Percentiles rank a stretch among this genome's conserved stretches.
phyloP scores from a whole-genome alignment of 2,329 filamentous ascomycete species.

The Calonectria pseudoturangicola region DNA sequence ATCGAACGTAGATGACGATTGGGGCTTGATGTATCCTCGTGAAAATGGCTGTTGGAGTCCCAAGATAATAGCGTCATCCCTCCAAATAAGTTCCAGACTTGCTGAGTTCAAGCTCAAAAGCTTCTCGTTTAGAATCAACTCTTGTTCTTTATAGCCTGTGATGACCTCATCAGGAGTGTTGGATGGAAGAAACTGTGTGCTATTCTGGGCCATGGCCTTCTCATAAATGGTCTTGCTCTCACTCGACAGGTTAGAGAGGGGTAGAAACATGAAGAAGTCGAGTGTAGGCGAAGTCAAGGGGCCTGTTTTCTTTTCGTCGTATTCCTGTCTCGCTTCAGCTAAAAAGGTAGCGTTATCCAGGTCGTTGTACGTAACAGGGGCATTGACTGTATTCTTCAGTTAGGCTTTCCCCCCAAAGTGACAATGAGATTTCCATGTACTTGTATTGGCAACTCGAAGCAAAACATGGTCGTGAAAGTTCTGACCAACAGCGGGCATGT shows the following conservation, averaged over 20 bases:
- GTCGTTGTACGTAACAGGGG: neutral
- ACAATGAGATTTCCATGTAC: neutral
- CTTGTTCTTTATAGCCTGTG: neutral
- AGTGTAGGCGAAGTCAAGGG: constrained; percentile 4
- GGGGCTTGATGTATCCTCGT: constrained; percentile 1
- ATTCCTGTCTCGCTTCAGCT: neutral
- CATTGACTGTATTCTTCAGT: neutral
- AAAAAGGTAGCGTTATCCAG: neutral
- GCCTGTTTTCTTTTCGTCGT: neutral
- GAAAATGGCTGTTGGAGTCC: constrained; percentile 12
- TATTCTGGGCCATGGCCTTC: neutral
- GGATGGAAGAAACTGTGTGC: neutral
- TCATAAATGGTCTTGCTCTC: neutral
- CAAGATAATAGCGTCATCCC: neutral
- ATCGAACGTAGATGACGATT: neutral
- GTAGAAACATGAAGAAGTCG: constrained; percentile 7
- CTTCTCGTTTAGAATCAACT: neutral
- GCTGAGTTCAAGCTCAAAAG: neutral
- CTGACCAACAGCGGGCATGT: constrained; percentile 3
- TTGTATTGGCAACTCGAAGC: neutral
- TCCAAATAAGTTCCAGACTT: constrained; percentile 2
- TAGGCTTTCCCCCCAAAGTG: no score
- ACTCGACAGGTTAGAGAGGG: neutral
- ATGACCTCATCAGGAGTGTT: neutral
- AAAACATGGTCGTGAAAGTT: constrained; percentile 19